Percentiles rank a stretch among this genome's conserved stretches.
Evolutionary conservation across 495 filamentous ascomycete species (phyloP).

Genomic region (Hyaloscypha hepaticicola): DNA sequence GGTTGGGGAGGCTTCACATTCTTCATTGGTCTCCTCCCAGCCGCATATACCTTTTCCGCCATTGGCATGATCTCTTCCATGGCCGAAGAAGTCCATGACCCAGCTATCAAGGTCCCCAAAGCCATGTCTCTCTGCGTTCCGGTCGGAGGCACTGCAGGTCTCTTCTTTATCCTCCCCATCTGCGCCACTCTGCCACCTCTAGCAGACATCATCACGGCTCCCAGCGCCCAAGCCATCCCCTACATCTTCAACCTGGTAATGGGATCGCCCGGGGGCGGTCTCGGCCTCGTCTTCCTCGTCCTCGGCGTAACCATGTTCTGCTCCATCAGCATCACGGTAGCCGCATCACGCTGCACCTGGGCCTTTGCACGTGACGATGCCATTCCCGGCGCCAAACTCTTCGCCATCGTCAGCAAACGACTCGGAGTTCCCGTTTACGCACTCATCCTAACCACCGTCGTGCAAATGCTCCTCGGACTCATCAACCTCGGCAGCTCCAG

Average conservation of each 20-base stretch:
- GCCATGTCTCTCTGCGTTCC: constrained; percentile 46
- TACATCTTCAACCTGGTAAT: constrained; percentile 50
- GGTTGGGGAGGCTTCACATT: constrained; percentile 46
- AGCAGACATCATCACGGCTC: constrained; percentile 41
- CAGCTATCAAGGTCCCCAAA: constrained; percentile 45
- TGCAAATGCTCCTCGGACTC: constrained; percentile 45
- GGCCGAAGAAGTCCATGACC: constrained; percentile 48
- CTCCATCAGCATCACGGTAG: constrained; percentile 49
- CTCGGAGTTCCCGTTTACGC: constrained; percentile 50
- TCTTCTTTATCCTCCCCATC: constrained; percentile 50
- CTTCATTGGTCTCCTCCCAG: constrained; percentile 53
- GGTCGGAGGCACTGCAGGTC: constrained; percentile 42
- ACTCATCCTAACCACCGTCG: constrained; percentile 41
- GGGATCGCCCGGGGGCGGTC: constrained; percentile 41
- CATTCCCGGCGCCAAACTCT: constrained; percentile 39
- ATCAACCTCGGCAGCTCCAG: constrained; percentile 49
- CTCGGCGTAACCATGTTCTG: constrained; percentile 37
- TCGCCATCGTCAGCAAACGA: constrained; percentile 34
- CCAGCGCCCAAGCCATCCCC: constrained; percentile 44
- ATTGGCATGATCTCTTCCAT: constrained; percentile 54
- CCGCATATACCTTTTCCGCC: constrained; percentile 51
- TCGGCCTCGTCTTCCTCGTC: constrained; percentile 44
- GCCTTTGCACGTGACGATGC: constrained; percentile 46
- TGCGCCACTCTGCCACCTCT: constrained; percentile 47
- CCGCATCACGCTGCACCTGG: constrained; percentile 51